Base-by-base conservation (phyloP, 441 rosid species). In the Macaranga tanarius region DNA sequence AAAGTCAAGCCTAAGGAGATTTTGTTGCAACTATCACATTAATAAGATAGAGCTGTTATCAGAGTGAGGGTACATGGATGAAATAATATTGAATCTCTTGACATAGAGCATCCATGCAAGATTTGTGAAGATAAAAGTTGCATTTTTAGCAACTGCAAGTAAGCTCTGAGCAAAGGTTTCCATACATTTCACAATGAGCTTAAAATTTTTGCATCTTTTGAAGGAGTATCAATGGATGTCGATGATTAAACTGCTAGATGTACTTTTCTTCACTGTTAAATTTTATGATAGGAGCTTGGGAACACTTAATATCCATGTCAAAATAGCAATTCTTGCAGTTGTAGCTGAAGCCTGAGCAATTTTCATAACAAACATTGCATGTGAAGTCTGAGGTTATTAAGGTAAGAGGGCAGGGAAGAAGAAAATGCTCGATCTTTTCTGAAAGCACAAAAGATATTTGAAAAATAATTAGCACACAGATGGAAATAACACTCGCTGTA, bases 111-210 rank as follows among this genome's bases (percentile, higher is more conserved):
- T 67, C 71, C 25, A 70, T 26, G 31, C 79, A 79, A 2, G 77
- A 59, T 2, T 73, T 61, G 10, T 72, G 74, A 23, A 68, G 42
- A 47, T 48, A 79, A 47, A 72, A 58, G 9, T 40, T 16, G 60
- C 82, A 76, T 13, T 48, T 16, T 8, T 57, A 22, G 56, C 79
- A 76, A 28, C 77, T 68, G 62, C 67, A 76, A 0, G 31, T 22
- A 5, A 16, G n/a, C 6, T 19, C 67, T 9, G n/a, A 52, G 57
- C 69, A 28, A n/a, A 28, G 34, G n/a, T 42, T 34, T 22, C 15
- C 19, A 59, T 76, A 77, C 59, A 52, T 25, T 17, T 19, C 45
- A 22, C 78, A 75, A 10, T 3, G 11, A 34, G 25, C 54, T 4
- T 47, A 1, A 8, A 2, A 2, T 17, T 26, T 47, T n/a, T 54